A percentile compares a stretch with the other conserved stretches of the same genome.
Conservation (phyloP, 2,329 filamentous ascomycete species). For the Aspergillus sp. region DNA sequence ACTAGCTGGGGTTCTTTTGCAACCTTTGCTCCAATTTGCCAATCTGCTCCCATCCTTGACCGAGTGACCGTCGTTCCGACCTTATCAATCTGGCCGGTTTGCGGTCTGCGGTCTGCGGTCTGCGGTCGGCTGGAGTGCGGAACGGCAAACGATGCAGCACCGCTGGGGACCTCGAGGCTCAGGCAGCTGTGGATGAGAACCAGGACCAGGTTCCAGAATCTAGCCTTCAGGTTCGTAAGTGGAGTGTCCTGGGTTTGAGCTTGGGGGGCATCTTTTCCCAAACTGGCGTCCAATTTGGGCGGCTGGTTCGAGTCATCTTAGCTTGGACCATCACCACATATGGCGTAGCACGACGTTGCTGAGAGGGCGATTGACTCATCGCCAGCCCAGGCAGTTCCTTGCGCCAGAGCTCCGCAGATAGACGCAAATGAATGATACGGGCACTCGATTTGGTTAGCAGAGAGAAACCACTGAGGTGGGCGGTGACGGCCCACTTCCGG, state of each 20-base stretch:
- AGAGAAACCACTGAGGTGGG: not conserved
- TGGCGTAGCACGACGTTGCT: not conserved
- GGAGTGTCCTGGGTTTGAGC: no score
- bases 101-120: not conserved
- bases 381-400: not conserved
- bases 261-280: no score
- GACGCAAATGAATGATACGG: not conserved
- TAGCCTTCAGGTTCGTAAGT: no score
- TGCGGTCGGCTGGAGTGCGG: not conserved
- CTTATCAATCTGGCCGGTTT: not conserved
- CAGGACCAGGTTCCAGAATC: no score
- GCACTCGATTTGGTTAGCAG: constrained; percentile 1
- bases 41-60: not conserved
- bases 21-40: no score
- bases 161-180: no score
- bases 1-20: not conserved
- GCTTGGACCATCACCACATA: not conserved
- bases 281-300: no score
- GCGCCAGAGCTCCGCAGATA: constrained; percentile 1
- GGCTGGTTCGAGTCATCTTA: no score
- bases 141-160: not conserved
- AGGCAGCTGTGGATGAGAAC: no score
- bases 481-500: not conserved
- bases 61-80: not conserved
- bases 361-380: not conserved